These are phyloP conservation scores for Musa itinerans DNA, from an alignment of 176 grass and related monocot genomes.

Conservation along the genomic window DNA sequence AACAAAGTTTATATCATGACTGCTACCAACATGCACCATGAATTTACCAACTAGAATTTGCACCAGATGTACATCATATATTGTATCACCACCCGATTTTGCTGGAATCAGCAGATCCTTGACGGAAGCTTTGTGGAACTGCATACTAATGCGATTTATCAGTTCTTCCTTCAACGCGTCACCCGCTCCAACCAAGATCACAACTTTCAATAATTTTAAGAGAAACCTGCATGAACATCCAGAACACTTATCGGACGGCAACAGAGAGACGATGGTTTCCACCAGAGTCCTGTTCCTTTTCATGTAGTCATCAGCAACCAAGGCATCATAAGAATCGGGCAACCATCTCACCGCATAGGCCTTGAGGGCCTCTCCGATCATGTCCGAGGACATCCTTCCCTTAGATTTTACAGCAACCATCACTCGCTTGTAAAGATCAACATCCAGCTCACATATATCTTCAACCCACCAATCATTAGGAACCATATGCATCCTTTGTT, in stretches of 20 bases:
- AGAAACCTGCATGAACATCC: slow-evolving; percentile 93
- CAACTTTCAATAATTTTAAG: slow-evolving; percentile 77
- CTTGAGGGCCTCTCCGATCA: slow-evolving; percentile 84
- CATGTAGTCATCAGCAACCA: slow-evolving; percentile 68
- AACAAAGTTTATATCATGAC: slow-evolving; percentile 35
- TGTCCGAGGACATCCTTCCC: slow-evolving; percentile 77
- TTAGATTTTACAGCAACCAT: slow-evolving; percentile 90
- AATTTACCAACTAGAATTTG: slow-evolving; percentile 69
- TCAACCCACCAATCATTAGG: slow-evolving; percentile 97
- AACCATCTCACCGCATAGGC: slow-evolving; percentile 84
- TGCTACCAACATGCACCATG: slow-evolving; percentile 36
- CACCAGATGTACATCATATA: slow-evolving; percentile 58
- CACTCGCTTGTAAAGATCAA: slow-evolving; percentile 94
- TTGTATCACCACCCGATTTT: slow-evolving; percentile 25
- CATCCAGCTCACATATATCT: slow-evolving; percentile 80
- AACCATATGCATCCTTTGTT: slow-evolving; percentile 26
- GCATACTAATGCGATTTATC: slow-evolving; percentile 53
- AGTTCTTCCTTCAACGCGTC: slow-evolving; percentile 75
- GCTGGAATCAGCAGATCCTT: slow-evolving; percentile 72
- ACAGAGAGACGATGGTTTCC: slow-evolving; percentile 75
- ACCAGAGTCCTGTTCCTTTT: slow-evolving; percentile 70
- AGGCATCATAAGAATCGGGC: slow-evolving; percentile 70
- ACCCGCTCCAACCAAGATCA: slow-evolving; percentile 61
- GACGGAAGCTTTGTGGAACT: slow-evolving; percentile 72
- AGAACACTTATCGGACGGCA: slow-evolving; percentile 71